Conservation (phyloP, 768 basidiomycete genomes). For the Mycena indigotica region DNA sequence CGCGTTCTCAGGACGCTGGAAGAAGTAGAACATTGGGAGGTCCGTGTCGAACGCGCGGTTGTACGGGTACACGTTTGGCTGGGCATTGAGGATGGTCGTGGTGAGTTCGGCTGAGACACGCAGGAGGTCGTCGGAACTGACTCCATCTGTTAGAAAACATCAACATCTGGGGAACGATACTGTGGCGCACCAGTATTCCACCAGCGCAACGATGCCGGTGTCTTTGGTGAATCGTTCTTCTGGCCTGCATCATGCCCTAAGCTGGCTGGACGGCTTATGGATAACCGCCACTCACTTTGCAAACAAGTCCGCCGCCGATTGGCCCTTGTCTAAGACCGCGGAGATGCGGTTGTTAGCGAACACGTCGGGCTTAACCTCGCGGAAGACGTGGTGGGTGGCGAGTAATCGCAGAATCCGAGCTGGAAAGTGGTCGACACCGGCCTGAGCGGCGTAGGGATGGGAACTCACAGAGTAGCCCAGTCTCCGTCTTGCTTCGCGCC, state of each 20-base stretch:
- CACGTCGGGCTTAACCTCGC: conserved; percentile 34
- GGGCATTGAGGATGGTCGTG: not conserved
- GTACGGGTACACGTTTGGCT: not conserved
- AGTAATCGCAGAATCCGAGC: conserved; percentile 38
- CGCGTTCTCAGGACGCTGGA: not conserved
- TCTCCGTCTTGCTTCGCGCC: conserved; percentile 27
- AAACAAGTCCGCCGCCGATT: conserved; percentile 29
- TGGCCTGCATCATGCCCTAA: not conserved
- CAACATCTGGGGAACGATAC: not conserved
- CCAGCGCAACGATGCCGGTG: not conserved
- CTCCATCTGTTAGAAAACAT: not conserved
- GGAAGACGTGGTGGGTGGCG: conserved; percentile 39
- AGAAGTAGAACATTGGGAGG: not conserved
- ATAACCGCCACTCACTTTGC: conserved; percentile 27
- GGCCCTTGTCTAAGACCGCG: conserved; percentile 32
- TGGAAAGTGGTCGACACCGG: conserved; percentile 11
- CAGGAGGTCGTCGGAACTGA: not conserved
- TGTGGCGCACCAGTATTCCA: conserved; percentile 9
- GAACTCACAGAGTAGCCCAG: conserved; percentile 34
- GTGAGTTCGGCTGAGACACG: not conserved
- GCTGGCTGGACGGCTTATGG: conserved; percentile 4
- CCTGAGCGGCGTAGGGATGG: not conserved
- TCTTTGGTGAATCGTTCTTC: conserved; percentile 5
- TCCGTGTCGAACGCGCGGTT: not conserved
- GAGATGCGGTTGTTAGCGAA: conserved; percentile 41